These are phyloP conservation scores for Beauveria sp. DNA, from an alignment of 2,329 filamentous ascomycete genomes.

Conservation along the genomic window DNA sequence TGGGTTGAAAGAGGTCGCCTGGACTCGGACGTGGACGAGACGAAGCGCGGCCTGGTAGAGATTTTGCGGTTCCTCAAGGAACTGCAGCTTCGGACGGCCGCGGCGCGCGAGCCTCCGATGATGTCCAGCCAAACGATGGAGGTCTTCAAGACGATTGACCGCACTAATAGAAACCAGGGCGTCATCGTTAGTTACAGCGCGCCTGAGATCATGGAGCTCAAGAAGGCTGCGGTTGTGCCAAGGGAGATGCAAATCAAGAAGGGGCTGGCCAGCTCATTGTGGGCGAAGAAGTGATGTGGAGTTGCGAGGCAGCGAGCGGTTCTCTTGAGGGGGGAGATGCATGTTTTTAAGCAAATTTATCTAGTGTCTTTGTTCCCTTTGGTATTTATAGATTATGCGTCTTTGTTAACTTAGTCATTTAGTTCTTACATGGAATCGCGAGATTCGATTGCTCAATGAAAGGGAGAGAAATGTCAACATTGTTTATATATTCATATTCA, in stretches of 20 bases:
- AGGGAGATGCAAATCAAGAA: not conserved
- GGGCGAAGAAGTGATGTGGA: not conserved
- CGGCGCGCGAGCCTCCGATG: not conserved
- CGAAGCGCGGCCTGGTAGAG: conserved; percentile 16
- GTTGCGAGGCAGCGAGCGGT: not conserved
- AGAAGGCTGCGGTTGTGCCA: not conserved
- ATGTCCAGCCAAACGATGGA: conserved; percentile 1
- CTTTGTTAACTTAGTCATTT: not conserved
- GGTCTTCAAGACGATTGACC: not conserved
- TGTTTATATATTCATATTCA: not conserved
- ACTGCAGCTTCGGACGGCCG: conserved; percentile 17
- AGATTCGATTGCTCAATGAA: not conserved
- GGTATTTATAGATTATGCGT: too few species aligned
- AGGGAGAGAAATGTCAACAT: too few species aligned
- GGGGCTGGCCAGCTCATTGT: not conserved
- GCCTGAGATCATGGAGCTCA: conserved; percentile 1
- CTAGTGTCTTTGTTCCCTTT: not conserved
- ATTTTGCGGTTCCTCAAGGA: conserved; percentile 17
- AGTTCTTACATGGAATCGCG: not conserved
- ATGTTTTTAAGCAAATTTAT: not conserved
- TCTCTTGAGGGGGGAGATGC: not conserved
- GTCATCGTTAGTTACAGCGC: not conserved
- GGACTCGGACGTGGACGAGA: conserved; percentile 15
- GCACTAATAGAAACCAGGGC: not conserved
- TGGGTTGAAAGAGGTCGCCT: conserved; percentile 21